Conservation (phyloP, 805 yeast genomes). For the Candida tallmaniae region DNA sequence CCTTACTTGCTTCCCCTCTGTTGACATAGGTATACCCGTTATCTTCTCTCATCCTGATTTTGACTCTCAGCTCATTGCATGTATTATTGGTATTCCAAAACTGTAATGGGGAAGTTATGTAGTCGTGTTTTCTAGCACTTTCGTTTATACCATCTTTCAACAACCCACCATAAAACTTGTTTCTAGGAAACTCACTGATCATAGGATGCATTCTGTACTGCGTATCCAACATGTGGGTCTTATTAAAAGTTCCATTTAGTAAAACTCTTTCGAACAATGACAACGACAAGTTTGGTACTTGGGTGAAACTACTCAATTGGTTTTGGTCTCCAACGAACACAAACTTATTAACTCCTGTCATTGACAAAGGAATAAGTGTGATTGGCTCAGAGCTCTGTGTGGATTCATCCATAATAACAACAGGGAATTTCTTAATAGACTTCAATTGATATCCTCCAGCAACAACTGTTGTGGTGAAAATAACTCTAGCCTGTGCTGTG, state of each 20-base stretch:
- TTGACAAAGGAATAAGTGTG: conserved; percentile 64
- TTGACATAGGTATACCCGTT: conserved; percentile 59
- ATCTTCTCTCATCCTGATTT: conserved; percentile 43
- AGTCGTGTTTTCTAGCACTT: conserved; percentile 43
- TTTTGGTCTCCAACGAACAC: conserved; percentile 75
- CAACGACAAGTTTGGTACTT: conserved; percentile 60
- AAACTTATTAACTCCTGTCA: conserved; percentile 62
- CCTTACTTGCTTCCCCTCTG: conserved; percentile 45
- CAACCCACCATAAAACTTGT: conserved; percentile 45
- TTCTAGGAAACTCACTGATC: conserved; percentile 56
- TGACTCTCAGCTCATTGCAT: conserved; percentile 44
- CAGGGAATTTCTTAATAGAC: conserved; percentile 50
- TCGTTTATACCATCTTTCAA: conserved; percentile 57
- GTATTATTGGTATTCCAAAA: conserved; percentile 57
- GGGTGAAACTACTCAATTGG: conserved; percentile 68
- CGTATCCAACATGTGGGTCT: conserved; percentile 65
- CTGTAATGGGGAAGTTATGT: conserved; percentile 48
- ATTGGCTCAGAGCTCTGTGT: conserved; percentile 75
- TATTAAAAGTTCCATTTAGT: conserved; percentile 53
- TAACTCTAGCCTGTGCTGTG: conserved; percentile 62
- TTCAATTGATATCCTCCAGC: conserved; percentile 66
- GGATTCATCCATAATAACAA: conserved; percentile 74
- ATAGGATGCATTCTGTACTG: conserved; percentile 68
- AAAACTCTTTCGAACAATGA: conserved; percentile 67
- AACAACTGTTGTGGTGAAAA: conserved; percentile 68